A percentile compares a stretch with the other conserved stretches of the same genome.
Conservation (phyloP, 164 flowering plant genomes). For the Dillenia turbinata region DNA sequence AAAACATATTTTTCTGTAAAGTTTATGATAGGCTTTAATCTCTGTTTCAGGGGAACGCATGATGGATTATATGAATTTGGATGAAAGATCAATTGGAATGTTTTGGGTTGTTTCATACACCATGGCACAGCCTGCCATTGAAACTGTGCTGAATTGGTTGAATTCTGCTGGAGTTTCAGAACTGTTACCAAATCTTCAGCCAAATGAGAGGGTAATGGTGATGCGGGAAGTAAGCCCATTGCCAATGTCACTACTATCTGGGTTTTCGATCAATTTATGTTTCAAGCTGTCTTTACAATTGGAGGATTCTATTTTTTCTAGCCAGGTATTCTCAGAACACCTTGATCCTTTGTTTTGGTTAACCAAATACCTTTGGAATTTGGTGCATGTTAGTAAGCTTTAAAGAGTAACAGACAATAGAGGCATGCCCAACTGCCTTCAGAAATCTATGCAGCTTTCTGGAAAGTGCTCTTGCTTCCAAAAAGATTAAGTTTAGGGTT, state of each 20-base stretch:
- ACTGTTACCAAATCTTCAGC: constrained; percentile 51
- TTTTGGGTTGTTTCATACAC: constrained; percentile 99
- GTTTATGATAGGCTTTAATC: neutral
- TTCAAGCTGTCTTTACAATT: constrained; percentile 71
- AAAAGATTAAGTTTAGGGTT: no score
- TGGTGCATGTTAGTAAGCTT: no score
- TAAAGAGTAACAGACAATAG: no score
- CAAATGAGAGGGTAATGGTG: constrained; percentile 77
- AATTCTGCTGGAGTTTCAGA: constrained; percentile 76
- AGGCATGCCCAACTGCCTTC: no score
- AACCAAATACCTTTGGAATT: neutral
- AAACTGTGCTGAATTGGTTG: constrained; percentile 81
- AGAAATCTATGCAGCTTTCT: no score
- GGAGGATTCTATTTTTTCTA: constrained; percentile 83
- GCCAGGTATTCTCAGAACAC: constrained; percentile 50
- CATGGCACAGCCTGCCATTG: constrained; percentile 94
- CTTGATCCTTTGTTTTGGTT: neutral
- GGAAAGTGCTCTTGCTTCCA: no score
- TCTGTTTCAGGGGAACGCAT: constrained; percentile 69
- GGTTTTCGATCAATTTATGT: constrained; percentile 79
- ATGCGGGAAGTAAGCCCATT: constrained; percentile 84
- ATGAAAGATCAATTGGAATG: constrained; percentile 96
- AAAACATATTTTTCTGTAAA: no score
- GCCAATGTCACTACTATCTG: constrained; percentile 84
- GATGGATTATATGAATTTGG: constrained; percentile 88